These are phyloP conservation scores for Willaertia magna DNA, from an alignment of 208 protist species.

Conservation along the genomic window DNA sequence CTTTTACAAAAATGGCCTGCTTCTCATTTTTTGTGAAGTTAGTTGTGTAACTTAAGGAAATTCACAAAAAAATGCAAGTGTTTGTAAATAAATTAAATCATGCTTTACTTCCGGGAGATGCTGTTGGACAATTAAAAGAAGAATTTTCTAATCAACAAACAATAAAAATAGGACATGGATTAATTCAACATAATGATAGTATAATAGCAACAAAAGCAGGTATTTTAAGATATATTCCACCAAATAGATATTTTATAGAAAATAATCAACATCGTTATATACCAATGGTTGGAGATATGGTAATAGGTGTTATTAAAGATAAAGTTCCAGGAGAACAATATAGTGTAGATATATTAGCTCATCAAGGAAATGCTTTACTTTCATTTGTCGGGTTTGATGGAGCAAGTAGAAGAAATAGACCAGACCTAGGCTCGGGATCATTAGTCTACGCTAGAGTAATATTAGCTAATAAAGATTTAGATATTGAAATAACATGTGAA, in stretches of 20 bases:
- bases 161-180: background rate
- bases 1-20: no score
- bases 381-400: background rate
- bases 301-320: conserved; percentile 3
- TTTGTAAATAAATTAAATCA: background rate
- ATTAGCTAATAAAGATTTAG: conserved; percentile 8
- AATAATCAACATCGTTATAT: background rate
- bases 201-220: background rate
- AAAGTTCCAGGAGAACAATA: background rate
- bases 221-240: background rate
- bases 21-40: no score
- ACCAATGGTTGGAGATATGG: background rate
- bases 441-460: background rate
- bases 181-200: background rate
- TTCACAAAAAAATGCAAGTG: background rate
- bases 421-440: background rate
- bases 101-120: background rate
- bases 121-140: background rate
- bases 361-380: background rate
- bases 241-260: background rate
- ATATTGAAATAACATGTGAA: conserved; percentile 5
- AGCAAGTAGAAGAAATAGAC: conserved; percentile 5
- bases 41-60: no score
- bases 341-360: background rate
- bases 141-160: background rate